Percentiles rank a stretch among this genome's conserved stretches.
Conservation (phyloP, 2,329 filamentous ascomycete genomes). For the Ascomycota sp. region DNA sequence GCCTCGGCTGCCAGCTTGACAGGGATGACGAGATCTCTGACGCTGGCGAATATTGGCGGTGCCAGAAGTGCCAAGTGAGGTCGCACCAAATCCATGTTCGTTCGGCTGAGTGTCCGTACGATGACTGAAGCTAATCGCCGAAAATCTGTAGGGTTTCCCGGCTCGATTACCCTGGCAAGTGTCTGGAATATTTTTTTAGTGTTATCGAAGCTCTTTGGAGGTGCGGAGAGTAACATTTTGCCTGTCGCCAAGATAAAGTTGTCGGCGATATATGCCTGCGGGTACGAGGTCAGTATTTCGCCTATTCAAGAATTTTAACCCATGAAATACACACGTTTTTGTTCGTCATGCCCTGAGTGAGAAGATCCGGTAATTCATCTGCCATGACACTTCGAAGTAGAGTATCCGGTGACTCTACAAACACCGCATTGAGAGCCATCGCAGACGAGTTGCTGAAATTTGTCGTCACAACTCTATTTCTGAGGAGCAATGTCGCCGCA, state of each 20-base stretch:
- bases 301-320: background rate
- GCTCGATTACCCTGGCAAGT: conserved; percentile 53
- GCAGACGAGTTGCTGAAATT: conserved; percentile 62
- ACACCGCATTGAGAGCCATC: conserved; percentile 70
- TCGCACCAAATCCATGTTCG: conserved; percentile 59
- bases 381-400: conserved; percentile 45
- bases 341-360: conserved; percentile 60
- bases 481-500: conserved; percentile 35
- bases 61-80: conserved; percentile 68
- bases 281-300: conserved; percentile 1
- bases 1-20: conserved; percentile 91
- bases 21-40: conserved; percentile 81
- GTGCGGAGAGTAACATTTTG: conserved; percentile 62
- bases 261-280: conserved; percentile 61
- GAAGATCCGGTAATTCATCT: conserved; percentile 55
- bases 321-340: conserved; percentile 42
- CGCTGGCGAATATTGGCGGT: conserved; percentile 68
- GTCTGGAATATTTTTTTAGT: conserved; percentile 65
- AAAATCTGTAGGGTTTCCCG: conserved; percentile 61
- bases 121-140: conserved; percentile 75
- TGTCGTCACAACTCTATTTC: conserved; percentile 58
- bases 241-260: conserved; percentile 79
- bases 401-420: conserved; percentile 57
- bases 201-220: conserved; percentile 50
- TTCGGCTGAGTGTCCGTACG: conserved; percentile 62